These are phyloP conservation scores for Excoecaria cochinchinensis DNA, from an alignment of 345 rosid species.

Conservation along the genomic window DNA sequence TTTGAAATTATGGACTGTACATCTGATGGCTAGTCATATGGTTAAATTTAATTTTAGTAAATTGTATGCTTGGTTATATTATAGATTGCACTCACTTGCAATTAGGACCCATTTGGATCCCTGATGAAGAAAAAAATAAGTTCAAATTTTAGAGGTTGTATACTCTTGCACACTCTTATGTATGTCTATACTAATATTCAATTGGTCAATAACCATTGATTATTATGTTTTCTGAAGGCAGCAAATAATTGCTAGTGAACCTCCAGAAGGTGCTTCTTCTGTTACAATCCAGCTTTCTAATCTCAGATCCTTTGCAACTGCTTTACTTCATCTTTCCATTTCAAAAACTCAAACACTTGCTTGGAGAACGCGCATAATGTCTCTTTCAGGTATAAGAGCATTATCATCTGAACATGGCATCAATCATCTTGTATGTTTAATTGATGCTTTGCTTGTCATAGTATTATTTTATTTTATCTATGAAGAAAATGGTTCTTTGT, in stretches of 20 bases:
- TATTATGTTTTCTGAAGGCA: constrained; percentile 46
- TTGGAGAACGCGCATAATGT: constrained; percentile 83
- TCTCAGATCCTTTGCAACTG: constrained; percentile 54
- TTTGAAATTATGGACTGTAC: no score
- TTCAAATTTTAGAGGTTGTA: background rate
- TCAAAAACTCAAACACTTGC: constrained; percentile 58
- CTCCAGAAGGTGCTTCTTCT: constrained; percentile 44
- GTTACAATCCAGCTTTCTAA: constrained; percentile 68
- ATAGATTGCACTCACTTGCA: background rate
- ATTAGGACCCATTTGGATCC: background rate
- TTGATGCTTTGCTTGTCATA: background rate
- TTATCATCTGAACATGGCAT: background rate
- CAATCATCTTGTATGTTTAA: background rate
- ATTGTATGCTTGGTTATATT: background rate
- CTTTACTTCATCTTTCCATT: constrained; percentile 55
- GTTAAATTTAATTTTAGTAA: no score
- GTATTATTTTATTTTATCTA: background rate
- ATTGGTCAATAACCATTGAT: constrained; percentile 22
- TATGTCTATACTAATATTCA: background rate
- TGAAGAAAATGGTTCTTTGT: background rate
- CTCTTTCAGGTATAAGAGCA: constrained; percentile 62
- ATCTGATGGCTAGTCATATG: background rate
- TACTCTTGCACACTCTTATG: background rate
- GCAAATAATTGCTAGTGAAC: constrained; percentile 38
- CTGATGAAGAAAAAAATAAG: background rate